phyloP scores from a whole-genome alignment of 805 yeast species.

The Peterozyma toletana region DNA sequence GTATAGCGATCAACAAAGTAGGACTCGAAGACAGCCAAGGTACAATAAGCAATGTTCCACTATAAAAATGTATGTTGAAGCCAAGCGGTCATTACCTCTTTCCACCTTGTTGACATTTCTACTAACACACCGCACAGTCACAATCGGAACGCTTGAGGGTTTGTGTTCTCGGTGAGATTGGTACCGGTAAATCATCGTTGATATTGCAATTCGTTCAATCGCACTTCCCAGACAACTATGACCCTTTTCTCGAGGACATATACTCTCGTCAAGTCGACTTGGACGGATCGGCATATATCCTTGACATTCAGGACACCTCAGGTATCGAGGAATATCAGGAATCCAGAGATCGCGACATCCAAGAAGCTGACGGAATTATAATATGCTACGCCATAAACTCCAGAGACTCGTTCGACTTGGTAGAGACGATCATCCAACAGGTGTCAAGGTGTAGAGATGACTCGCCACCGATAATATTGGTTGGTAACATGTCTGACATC shows the following conservation, averaged over 20 bases:
- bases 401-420: conserved; percentile 36
- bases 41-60: too few species aligned
- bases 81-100: too few species aligned
- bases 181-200: conserved; percentile 24
- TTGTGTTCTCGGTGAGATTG: conserved; percentile 22
- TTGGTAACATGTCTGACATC: conserved; percentile 74
- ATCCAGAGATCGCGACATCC: conserved; percentile 10
- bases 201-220: conserved; percentile 16
- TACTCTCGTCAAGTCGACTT: conserved; percentile 16
- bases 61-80: too few species aligned
- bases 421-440: conserved; percentile 41
- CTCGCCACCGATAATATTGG: conserved; percentile 36
- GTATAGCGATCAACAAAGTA: too few species aligned
- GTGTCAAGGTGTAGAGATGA: conserved; percentile 69
- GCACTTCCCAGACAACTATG: conserved; percentile 14
- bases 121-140: too few species aligned
- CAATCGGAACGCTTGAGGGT: conserved; percentile 11
- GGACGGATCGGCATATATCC: conserved; percentile 27
- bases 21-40: too few species aligned
- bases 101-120: too few species aligned
- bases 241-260: conserved; percentile 20
- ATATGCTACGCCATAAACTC: conserved; percentile 43
- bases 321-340: conserved; percentile 58
- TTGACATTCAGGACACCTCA: conserved; percentile 75
- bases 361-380: conserved; percentile 39